Evolutionary conservation across 495 filamentous ascomycete species (phyloP), one percentile per base, ranked within the genome.

Genomic region (Tuber indicum): DNA sequence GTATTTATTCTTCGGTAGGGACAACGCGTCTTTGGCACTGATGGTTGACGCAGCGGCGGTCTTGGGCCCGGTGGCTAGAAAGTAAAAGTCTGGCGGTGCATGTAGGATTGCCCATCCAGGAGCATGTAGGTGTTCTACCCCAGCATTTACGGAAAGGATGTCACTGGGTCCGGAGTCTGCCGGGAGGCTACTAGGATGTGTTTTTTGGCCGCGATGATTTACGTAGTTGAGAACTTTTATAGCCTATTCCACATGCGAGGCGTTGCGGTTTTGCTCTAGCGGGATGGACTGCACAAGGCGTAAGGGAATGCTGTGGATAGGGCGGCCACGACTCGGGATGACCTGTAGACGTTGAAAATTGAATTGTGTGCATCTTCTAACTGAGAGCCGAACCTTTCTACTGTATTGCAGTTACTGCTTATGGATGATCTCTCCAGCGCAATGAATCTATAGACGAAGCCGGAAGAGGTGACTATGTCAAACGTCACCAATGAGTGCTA

Each of bases 71-170:
- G 0, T 94, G 1, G 91, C 92, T 4, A 97, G 90, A 86, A 98
- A 97, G 94, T 98, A 94, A 97, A 97, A 83, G 95, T 88, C 83
- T 97, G 94, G 82, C 97, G 92, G 62, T 93, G 87, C 39, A 98
- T 90, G 72, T 92, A 91, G 44, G 94, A 92, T 73, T 95, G 92
- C 43, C 86, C 88, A n/a, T 73, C 77, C 5, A 74, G 19, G 8
- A 73, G 71, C 1, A 77, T 66, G 84, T 96, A 97, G 42, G 88
- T 89, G 62, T 91, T 92, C 36, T 89, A 92, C 75, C 91, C 88
- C 41, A 97, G 84, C 32, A 94, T 93, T 93, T 0, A 96, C 91
- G 12, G 91, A 93, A 74, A 98, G 86, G 75, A 97, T 96, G 81
- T 98, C 94, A n/a, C 90, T 52, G 5, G 47, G 8, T 8, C 73